Base-by-base conservation (phyloP, 805 yeast species). In the Lachancea kluyveri region DNA sequence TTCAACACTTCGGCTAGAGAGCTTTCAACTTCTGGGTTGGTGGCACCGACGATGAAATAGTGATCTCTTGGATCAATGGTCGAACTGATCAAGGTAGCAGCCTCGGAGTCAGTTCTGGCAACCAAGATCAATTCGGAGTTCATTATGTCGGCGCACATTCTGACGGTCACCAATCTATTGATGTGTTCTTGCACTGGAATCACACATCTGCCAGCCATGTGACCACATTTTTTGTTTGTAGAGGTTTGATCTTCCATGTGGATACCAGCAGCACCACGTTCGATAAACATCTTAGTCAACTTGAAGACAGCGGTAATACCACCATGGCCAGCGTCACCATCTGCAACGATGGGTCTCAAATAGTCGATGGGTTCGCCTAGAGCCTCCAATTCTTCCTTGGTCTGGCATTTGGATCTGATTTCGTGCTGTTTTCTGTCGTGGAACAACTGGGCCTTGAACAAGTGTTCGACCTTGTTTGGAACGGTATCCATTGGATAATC, bases 191-290 rank as follows among this genome's bases (percentile, higher is more conserved):
- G 96, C 39, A 87, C 92, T 42, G 97, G 97, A 42, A 90, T 96
- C 48, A 90, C 76, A 33, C 92, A 96, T 64, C 92, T 86, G 51
- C 97, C 97, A 46, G 95, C 96, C 97, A 90, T 90, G 65, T 90
- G 97, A 40, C 97, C 97, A 68, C 97, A 90, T 68, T 90, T 90
- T 65, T 90, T 90, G 51, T 96, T 90, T 52, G 96, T 96, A 34
- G 97, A 95, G 34, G 96, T 96, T 72, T 90, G 97, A 65, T 90
- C 97, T 68, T 90, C 98, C 59, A 90, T 87, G 61, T 90, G 98
- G 52, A 90, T 87, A 57, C 97, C 97, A 38, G 97, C 96, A 36
- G 97, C 98, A 62, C 97, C 97, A 53, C 94, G 78, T 68, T 90
- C 97, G 50, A 90, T 84, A 58, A 90, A 90, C 77, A 90, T 71